Evolutionary conservation across 1,139 yeast genomes (phyloP), one percentile per base, ranked within the genome.

Genomic region (Pneumocystis sp.): DNA sequence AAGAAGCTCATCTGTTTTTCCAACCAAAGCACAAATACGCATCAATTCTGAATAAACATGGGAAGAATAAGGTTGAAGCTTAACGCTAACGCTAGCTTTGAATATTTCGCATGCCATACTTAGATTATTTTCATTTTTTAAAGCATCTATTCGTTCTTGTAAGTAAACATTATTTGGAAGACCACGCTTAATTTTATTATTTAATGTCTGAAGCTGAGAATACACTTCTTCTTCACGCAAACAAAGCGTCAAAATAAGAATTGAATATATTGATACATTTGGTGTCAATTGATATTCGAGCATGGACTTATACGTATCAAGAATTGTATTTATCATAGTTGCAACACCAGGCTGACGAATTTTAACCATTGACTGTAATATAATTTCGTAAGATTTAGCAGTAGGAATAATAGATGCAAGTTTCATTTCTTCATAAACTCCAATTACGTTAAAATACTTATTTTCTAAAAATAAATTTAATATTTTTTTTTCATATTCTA

Each of bases 301-400:
- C 72, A 76, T 71, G 34, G 70, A 70, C 60, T 73, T 70, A 67
- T 75, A 76, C 7, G 71, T 72, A 62, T 75, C 74, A 8, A 76
- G 59, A 61, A 67, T 25, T 15, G 57, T 50, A 25, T 25, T 21
- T 12, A 50, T 50, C 57, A 50, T 50, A 25, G 57, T 25, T 50
- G n/a, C 57, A 50, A 50, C 57, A 12, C 57, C 57, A 12, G 57
- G 57, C 6, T 50, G 57, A 50, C 57, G 57, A 25, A 50, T 50
- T 12, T 50, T 50, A 6, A 25, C 57, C 57, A 50, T 50, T 29
- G 57, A 50, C n/a, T 50, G 34, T 8, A 50, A 12, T 50, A 50
- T 25, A 25, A 50, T 50, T 25, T 50, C 57, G 25, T 50, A 50
- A 10, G 31, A 50, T 15, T 50, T n/a, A 12, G 25, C 34, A 50